Percentiles rank a stretch among this genome's conserved stretches.
Evolutionary conservation across 306 rosid genomes (phyloP).

Genomic region (Echinosophora koreensis): DNA sequence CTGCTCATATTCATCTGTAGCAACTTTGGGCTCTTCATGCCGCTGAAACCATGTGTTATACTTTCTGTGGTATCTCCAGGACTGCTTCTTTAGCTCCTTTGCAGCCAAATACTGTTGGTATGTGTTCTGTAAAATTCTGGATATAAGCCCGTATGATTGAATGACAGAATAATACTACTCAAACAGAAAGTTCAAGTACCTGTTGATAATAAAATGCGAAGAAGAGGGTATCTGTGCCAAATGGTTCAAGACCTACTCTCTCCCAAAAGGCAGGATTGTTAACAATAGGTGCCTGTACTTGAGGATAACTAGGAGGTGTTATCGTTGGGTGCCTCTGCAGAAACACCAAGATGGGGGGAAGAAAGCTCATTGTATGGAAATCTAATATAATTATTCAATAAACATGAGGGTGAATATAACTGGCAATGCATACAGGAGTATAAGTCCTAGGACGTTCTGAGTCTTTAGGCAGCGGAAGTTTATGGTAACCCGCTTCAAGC

Average conservation of each 20-base stretch:
- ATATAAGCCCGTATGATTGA: slow-evolving; percentile 40
- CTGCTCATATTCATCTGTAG: slow-evolving; percentile 96
- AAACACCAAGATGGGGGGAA: slow-evolving; percentile 40
- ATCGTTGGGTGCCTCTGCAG: slow-evolving; percentile 79
- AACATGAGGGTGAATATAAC: slow-evolving; percentile 23
- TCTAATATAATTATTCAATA: slow-evolving; percentile 12
- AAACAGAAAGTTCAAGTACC: slow-evolving; percentile 54
- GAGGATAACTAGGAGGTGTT: slow-evolving; percentile 91
- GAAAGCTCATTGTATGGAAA: slow-evolving; percentile 15
- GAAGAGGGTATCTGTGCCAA: slow-evolving; percentile 85
- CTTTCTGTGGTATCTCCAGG: slow-evolving; percentile 99
- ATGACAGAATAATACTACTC: slow-evolving; percentile 4
- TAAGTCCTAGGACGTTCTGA: slow-evolving; percentile 91
- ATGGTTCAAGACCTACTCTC: slow-evolving; percentile 72
- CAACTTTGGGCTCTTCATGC: slow-evolving; percentile 98
- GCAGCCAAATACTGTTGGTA: slow-evolving; percentile 98
- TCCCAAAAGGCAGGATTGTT: slow-evolving; percentile 98
- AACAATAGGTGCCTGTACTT: slow-evolving; percentile 91
- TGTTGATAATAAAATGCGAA: slow-evolving; percentile 96
- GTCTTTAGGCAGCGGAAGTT: slow-evolving; percentile 89
- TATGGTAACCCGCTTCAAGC: slow-evolving; percentile 87
- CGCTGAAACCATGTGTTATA: slow-evolving; percentile 98
- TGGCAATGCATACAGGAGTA: slow-evolving; percentile 70
- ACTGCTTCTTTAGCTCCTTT: slow-evolving; percentile 96
- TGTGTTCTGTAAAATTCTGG: slow-evolving; percentile 71